phyloP scores from a whole-genome alignment of 306 rosid genomes.

The Rubus idaeus region DNA sequence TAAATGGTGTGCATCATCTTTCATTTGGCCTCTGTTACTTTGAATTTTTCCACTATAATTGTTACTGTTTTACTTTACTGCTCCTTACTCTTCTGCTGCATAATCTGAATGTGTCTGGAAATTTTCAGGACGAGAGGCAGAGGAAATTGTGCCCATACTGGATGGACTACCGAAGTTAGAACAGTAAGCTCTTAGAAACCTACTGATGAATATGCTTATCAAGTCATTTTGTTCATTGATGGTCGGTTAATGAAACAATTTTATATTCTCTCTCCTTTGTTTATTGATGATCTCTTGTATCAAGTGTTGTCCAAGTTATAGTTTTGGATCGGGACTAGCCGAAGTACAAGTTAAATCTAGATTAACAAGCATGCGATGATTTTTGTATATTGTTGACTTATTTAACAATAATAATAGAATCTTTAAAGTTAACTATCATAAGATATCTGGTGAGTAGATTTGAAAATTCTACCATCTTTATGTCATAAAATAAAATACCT shows the following conservation, averaged over 20 bases:
- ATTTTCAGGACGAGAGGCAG: conserved; percentile 87
- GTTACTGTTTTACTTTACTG: neutral
- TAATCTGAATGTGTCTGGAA: conserved; percentile 10
- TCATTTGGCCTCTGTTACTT: conserved; percentile 1
- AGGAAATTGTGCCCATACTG: conserved; percentile 78
- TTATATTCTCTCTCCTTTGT: neutral
- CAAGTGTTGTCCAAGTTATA: neutral
- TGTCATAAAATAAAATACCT: neutral
- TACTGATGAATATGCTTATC: neutral
- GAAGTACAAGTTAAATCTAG: neutral
- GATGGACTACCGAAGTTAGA: conserved; percentile 87
- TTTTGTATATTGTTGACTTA: neutral
- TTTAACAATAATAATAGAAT: neutral
- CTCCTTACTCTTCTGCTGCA: conserved; percentile 13
- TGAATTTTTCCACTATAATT: conserved; percentile 11
- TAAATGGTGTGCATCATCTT: conserved; percentile 57
- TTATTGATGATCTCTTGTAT: neutral
- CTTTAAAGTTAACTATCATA: neutral
- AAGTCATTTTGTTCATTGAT: neutral
- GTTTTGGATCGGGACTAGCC: neutral
- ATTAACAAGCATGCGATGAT: neutral
- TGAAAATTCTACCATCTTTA: neutral
- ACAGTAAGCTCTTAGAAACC: conserved; percentile 55
- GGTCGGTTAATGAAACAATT: neutral
- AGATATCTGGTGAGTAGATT: too few relatives aligned